These are phyloP conservation scores for Fusarium staphyleae DNA, from an alignment of 2,329 filamentous ascomycete species.

Conservation along the genomic window DNA sequence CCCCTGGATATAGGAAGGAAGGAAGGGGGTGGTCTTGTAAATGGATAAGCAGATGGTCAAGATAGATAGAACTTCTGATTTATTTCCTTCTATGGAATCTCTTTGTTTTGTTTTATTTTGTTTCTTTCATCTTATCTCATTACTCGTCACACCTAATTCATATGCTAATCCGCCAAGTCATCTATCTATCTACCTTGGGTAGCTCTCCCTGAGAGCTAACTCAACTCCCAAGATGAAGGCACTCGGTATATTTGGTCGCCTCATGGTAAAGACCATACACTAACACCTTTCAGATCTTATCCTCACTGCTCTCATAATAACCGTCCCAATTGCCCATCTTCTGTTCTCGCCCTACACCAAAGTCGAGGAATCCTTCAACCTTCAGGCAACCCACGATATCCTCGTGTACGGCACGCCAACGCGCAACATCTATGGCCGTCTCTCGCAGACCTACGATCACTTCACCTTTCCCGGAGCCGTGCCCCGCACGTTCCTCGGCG, in stretches of 20 bases:
- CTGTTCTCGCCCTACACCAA: constrained; percentile 87
- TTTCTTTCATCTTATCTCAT: too few relatives aligned
- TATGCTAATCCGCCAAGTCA: too few relatives aligned
- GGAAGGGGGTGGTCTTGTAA: background rate
- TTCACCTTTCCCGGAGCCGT: constrained; percentile 89
- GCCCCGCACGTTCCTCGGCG: constrained; percentile 87
- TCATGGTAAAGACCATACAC: background rate
- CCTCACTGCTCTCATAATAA: constrained; percentile 48
- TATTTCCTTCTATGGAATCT: too few relatives aligned
- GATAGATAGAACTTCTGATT: too few relatives aligned
- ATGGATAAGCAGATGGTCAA: background rate
- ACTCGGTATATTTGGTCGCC: constrained; percentile 15
- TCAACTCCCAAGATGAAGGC: constrained; percentile 32
- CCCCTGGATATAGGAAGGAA: background rate
- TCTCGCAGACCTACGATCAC: constrained; percentile 81
- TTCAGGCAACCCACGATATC: constrained; percentile 93
- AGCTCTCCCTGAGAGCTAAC: constrained; percentile 2
- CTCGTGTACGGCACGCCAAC: constrained; percentile 78
- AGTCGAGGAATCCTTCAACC: constrained; percentile 98
- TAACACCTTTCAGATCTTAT: constrained; percentile 34
- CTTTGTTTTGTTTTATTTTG: too few relatives aligned
- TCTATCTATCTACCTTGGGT: background rate
- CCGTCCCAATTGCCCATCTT: constrained; percentile 74
- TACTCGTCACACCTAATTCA: too few relatives aligned
- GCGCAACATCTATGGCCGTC: constrained; percentile 57